Base-by-base conservation (phyloP, 192 early-diverging fungal genomes). In the Coemansia sp. region DNA sequence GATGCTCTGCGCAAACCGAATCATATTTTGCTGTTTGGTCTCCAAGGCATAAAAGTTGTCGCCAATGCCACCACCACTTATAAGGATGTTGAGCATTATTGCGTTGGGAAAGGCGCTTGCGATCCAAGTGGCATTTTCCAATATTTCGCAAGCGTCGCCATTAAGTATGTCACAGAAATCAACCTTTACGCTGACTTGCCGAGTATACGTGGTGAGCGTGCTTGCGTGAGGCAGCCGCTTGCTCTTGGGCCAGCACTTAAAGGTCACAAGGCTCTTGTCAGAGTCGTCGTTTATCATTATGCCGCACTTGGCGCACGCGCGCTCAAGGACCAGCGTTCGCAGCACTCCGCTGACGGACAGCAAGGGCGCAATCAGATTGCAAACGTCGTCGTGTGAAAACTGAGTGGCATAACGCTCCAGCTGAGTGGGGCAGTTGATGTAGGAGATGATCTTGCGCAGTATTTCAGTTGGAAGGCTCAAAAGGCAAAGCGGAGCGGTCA, bases 161-260 rank as follows among this genome's bases (percentile, higher is more conserved):
- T 53, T 33, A 18, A 53, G 52, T 53, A 53, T 53, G 32, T 53
- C 52, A 29, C 52, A 53, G 14, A 34, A 53, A 35, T 53, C 29
- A 9, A 53, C 52, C 5, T 19, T 35, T 9, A 53, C 17, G 18
- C 18, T 19, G 8, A 53, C 32, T 34, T 26, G 52, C 4, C 52
- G 52, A 35, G 32, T 26, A 17, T 53, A 53, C 34, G 33, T 53
- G 18, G 52, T 18, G 5, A 53, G 29, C 11, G 52, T 53, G 32
- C 32, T 53, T 32, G 52, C 32, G 17, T 34, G 32, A 14, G 52
- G 52, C n/a, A 34, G 32, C 17, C 3, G n/a, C 52, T 53, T 29
- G 32, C 52, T 17, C 32, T 32, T 53, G 52, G 52, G 52, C 52
- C 52, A 53, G 32, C n/a, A 8, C 29, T 53, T 29, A 34, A 53